These are phyloP conservation scores for Sistotremastrum niveocremeum DNA, from an alignment of 768 basidiomycete species.

Conservation along the genomic window DNA sequence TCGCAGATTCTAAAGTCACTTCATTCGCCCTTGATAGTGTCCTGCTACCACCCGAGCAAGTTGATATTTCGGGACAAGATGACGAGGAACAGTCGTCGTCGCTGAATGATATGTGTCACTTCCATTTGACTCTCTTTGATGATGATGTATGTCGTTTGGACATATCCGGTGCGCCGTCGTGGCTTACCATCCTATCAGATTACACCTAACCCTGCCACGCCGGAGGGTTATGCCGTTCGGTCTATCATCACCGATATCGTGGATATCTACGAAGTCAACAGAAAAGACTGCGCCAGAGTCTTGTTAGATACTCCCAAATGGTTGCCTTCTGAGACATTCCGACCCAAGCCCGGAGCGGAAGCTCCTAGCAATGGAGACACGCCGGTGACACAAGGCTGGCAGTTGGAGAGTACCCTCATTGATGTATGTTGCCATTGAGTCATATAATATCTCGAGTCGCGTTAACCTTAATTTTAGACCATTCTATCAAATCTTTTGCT, in stretches of 20 bases:
- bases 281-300: slow-evolving; percentile 85
- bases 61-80: too few species aligned
- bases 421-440: slow-evolving; percentile 37
- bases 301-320: slow-evolving; percentile 80
- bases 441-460: neutral
- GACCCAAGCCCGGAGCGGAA: slow-evolving; percentile 53
- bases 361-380: slow-evolving; percentile 33
- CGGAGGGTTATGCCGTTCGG: slow-evolving; percentile 69
- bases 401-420: slow-evolving; percentile 77
- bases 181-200: slow-evolving; percentile 30
- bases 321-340: slow-evolving; percentile 75
- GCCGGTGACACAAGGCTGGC: slow-evolving; percentile 55
- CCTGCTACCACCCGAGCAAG: slow-evolving; percentile 66
- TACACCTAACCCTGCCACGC: slow-evolving; percentile 60
- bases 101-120: too few species aligned
- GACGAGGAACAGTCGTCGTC: too few species aligned
- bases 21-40: slow-evolving; percentile 65
- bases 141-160: slow-evolving; percentile 26
- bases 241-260: slow-evolving; percentile 62
- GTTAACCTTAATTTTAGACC: slow-evolving; percentile 30
- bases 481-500: slow-evolving; percentile 62
- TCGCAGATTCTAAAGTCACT: slow-evolving; percentile 24
- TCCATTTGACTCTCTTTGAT: slow-evolving; percentile 35
- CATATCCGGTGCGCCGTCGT: neutral
- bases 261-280: slow-evolving; percentile 88